Evolutionary conservation across 148 eudicot genomes (phyloP), one percentile per base, ranked within the genome.

Genomic region (Rhododendron simsii): DNA sequence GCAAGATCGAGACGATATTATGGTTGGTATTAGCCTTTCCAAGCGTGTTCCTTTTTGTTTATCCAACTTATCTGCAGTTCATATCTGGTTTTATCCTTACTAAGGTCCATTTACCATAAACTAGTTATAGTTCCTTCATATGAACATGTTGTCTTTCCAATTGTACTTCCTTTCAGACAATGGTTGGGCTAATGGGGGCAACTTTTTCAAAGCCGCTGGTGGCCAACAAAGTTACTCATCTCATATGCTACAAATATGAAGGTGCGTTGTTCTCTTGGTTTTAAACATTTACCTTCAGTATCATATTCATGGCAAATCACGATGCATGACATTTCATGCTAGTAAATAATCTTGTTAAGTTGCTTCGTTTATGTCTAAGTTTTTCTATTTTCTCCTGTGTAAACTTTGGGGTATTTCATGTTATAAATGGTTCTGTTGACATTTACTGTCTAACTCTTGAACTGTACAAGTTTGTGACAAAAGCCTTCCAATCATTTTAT

Each of bases 191-290:
- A 86, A 94, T 97, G 93, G 98, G 98, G 84, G 98, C 99, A 85
- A 85, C 83, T 26, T 93, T 97, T 86, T 93, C 98, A 76, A 97
- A 97, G 93, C 92, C 98, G 57, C 88, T 97, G 92, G 90, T 89
- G 71, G 95, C 95, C 63, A 88, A 87, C 88, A 93, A 87, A 89
- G 95, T 94, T 82, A 97, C 99, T 87, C 99, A 97, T 91, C 98
- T 97, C 80, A 87, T 97, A 87, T 97, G 99, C 93, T 95, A 94
- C 91, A 97, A 97, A 81, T 92, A 90, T 90, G 96, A 94, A 87
- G 96, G 96, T 94, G 37, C 23, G 90, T 71, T 82, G 57, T 55
- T 16, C 78, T 44, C 26, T 53, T 84, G 47, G 1, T 69, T 75
- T 61, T 73, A 21, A 83, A 74, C 48, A 13, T 37, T 44, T 76